These are phyloP conservation scores for Lumnitzera racemosa DNA, from an alignment of 345 rosid genomes.

Conservation along the genomic window DNA sequence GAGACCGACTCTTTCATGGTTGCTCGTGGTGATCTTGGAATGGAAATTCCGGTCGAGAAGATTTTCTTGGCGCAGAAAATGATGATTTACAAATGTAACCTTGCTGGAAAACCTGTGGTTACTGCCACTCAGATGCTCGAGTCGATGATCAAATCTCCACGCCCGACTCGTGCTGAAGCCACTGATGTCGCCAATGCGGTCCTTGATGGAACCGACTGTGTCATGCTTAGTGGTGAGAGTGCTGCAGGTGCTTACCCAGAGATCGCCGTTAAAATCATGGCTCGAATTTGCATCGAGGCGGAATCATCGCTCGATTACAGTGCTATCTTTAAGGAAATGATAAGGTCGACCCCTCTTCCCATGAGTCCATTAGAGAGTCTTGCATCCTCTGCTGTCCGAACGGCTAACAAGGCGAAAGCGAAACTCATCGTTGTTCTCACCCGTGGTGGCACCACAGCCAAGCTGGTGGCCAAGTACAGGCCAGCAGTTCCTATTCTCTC, in stretches of 20 bases:
- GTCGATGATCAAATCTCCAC: slow-evolving; percentile 21
- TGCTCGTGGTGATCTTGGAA: slow-evolving; percentile 21
- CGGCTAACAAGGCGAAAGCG: slow-evolving; percentile 17
- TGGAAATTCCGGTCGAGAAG: slow-evolving; percentile 21
- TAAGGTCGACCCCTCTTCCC: slow-evolving; percentile 13
- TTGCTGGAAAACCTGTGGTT: slow-evolving; percentile 17
- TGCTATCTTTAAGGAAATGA: slow-evolving; percentile 17
- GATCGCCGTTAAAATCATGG: slow-evolving; percentile 19
- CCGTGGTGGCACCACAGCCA: slow-evolving; percentile 17
- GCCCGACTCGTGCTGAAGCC: slow-evolving; percentile 18
- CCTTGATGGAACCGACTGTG: slow-evolving; percentile 16
- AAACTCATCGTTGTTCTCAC: slow-evolving; percentile 17
- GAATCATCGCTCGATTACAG: slow-evolving; percentile 16
- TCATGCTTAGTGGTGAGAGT: slow-evolving; percentile 21
- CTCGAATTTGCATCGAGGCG: slow-evolving; percentile 18
- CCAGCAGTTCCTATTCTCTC: slow-evolving; percentile 18
- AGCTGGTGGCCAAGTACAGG: slow-evolving; percentile 20
- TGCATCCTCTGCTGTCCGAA: slow-evolving; percentile 17
- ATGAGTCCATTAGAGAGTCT: slow-evolving; percentile 19
- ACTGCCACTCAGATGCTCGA: slow-evolving; percentile 22
- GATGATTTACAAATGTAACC: slow-evolving; percentile 21
- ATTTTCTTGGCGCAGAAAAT: slow-evolving; percentile 19
- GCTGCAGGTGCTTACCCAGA: slow-evolving; percentile 21
- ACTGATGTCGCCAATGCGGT: slow-evolving; percentile 19
- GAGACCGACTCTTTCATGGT: slow-evolving; percentile 21